Percentiles rank a stretch among this genome's conserved stretches.
Evolutionary conservation across 768 basidiomycete genomes (phyloP).

Genomic region (Naganishia kalamii): DNA sequence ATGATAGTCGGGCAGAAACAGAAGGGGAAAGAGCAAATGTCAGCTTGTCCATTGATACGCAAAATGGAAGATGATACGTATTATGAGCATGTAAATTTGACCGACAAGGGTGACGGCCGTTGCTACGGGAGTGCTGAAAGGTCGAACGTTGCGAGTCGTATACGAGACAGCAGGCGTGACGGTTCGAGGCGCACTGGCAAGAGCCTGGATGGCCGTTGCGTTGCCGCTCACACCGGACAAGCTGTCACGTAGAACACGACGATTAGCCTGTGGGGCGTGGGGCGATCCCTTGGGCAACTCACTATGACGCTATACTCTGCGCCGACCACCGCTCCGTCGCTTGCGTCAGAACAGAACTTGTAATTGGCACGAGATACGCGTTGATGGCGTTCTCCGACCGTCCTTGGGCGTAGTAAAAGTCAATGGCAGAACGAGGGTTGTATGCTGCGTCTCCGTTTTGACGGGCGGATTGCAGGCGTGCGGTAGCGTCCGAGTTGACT

Average conservation of each 20-base stretch:
- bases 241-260: slow-evolving; percentile 11
- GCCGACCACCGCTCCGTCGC: slow-evolving; percentile 27
- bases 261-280: slow-evolving; percentile 13
- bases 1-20: not conserved
- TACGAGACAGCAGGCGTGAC: slow-evolving; percentile 45
- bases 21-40: slow-evolving; percentile 5
- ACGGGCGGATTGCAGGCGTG: slow-evolving; percentile 43
- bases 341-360: slow-evolving; percentile 29
- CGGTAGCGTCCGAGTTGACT: slow-evolving; percentile 49
- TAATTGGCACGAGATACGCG: slow-evolving; percentile 49
- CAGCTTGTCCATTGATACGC: not conserved
- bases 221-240: slow-evolving; percentile 40
- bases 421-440: slow-evolving; percentile 45
- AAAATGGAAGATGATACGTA: not conserved
- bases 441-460: slow-evolving; percentile 48
- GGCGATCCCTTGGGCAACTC: slow-evolving; percentile 18
- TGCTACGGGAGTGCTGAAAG: slow-evolving; percentile 48
- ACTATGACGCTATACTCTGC: slow-evolving; percentile 34
- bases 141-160: slow-evolving; percentile 49
- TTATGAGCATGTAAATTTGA: slow-evolving; percentile 43
- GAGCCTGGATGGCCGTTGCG: slow-evolving; percentile 47
- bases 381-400: slow-evolving; percentile 50
- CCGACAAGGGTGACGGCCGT: slow-evolving; percentile 52
- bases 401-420: slow-evolving; percentile 51
- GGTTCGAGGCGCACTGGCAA: slow-evolving; percentile 49